Evolutionary conservation across 2,329 filamentous ascomycete genomes (phyloP).

Genomic region (Cladosporium austrohemisphaericum): DNA sequence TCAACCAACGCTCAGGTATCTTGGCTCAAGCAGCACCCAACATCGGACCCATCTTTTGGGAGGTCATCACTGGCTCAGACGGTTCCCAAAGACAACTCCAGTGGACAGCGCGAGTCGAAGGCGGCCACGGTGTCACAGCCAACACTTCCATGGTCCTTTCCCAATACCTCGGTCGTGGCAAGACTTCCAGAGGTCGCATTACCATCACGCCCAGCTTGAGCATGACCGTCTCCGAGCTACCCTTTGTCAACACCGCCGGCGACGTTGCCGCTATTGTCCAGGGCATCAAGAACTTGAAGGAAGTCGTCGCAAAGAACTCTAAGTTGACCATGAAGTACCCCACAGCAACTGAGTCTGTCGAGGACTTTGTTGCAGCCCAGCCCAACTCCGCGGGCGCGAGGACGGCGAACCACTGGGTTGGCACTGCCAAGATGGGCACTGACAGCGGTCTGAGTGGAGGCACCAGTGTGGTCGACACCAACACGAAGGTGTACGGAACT

Average conservation of each 20-base stretch:
- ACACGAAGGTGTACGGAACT: constrained; percentile 55
- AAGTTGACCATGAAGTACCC: constrained; percentile 58
- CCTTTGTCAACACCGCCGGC: constrained; percentile 55
- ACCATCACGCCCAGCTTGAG: constrained; percentile 56
- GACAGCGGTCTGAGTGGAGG: constrained; percentile 41
- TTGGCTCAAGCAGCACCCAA: constrained; percentile 63
- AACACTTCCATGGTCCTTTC: constrained; percentile 41
- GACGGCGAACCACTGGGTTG: constrained; percentile 48
- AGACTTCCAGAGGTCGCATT: constrained; percentile 58
- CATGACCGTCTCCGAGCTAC: constrained; percentile 57
- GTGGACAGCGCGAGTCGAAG: constrained; percentile 64
- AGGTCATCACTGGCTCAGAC: constrained; percentile 55
- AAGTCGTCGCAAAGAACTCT: constrained; percentile 51
- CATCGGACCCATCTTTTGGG: constrained; percentile 61
- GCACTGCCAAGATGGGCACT: constrained; percentile 38
- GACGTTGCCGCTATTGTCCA: constrained; percentile 60
- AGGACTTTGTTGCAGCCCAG: constrained; percentile 52
- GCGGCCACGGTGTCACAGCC: constrained; percentile 44
- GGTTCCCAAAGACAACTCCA: constrained; percentile 63
- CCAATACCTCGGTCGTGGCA: constrained; percentile 61
- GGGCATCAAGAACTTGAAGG: constrained; percentile 59
- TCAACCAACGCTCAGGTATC: constrained; percentile 53
- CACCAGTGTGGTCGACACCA: constrained; percentile 47
- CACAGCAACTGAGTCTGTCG: constrained; percentile 48
- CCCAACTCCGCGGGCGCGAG: constrained; percentile 37